A percentile compares a stretch with the other conserved stretches of the same genome.
These are phyloP conservation scores for Pleodorina starrii DNA, from an alignment of 139 green algal species.

Conservation along the genomic window DNA sequence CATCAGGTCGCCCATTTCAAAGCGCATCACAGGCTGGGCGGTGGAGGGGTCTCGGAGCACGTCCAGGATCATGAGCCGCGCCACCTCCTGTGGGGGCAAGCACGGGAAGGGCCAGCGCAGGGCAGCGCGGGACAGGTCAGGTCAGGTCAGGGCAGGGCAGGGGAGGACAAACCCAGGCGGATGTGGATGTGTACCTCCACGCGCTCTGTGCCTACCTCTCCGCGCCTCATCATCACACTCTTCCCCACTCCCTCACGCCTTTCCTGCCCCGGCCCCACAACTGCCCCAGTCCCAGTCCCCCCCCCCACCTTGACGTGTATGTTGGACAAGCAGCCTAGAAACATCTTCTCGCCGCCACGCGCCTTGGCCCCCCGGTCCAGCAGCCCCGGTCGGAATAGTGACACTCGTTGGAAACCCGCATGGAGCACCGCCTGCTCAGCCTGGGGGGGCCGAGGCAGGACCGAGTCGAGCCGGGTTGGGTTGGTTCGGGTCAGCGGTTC, in stretches of 20 bases:
- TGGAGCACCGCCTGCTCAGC: constrained; percentile 57
- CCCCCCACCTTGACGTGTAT: neutral
- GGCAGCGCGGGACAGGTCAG: no score
- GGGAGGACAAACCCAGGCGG: no score
- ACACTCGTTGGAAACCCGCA: constrained; percentile 48
- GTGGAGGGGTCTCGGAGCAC: neutral
- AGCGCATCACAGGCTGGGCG: neutral
- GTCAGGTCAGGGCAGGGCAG: neutral
- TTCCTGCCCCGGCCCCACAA: no score
- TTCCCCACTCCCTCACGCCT: no score
- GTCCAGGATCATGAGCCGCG: constrained; percentile 52
- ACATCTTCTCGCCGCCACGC: constrained; percentile 35
- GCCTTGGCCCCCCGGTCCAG: constrained; percentile 54
- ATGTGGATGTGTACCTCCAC: no score
- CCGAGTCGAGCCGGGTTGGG: no score
- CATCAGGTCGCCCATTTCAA: constrained; percentile 45
- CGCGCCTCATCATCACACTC: no score
- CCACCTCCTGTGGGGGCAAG: constrained; percentile 42
- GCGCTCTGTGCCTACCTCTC: no score
- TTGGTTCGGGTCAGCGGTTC: no score
- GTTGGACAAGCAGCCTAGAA: neutral
- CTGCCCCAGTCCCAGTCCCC: no score
- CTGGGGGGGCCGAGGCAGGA: no score
- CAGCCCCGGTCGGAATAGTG: constrained; percentile 61
- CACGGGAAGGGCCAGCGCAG: neutral